Base-by-base conservation (phyloP, 306 rosid genomes). In the Abrus precatorius region DNA sequence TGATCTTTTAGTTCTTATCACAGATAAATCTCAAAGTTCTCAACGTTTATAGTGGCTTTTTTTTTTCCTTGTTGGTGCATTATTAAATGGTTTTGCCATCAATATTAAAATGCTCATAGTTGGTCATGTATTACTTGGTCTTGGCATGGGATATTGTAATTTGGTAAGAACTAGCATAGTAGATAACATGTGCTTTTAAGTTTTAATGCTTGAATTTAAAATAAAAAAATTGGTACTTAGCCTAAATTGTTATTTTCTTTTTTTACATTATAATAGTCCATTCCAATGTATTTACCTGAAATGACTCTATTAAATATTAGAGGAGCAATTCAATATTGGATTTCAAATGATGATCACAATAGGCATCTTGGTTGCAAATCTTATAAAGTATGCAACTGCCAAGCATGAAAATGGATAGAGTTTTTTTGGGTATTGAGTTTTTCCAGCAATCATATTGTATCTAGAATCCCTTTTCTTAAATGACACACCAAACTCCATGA, bases 21-120 rank as follows among this genome's bases (percentile, higher is more conserved):
- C 20, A 20, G 20, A 20, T 20, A 20, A 20, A 20, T 20, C 0
- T 20, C 20, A 20, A 60, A 60, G 41, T 36, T 41, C 1, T 60
- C 66, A 0, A 66, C 41, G 52, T 44, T 66, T n/a, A 38, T 66
- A n/a, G 72, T 52, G 6, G 72, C 50, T 9, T 7, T 65, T 2
- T 43, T 66, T 27, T 65, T 65, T 38, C 50, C 50, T 38, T 65
- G 11, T 43, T 65, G 72, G 72, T n/a, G 72, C 72, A 36, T 1
- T 65, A 3, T 9, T 65, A 13, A 65, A 65, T 13, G 29, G 49
- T 6, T 66, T 66, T 6, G 52, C 52, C 6, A 0, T 47, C 33
- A 59, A 41, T 41, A 56, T 14, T 13, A 36, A 11, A 33, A 64
- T 64, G 70, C 49, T 64, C 9, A 64, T 64, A 49, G 38, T 64